Evolutionary conservation across 179 eudicot species (phyloP).

Genomic region (Camellia oleifera): DNA sequence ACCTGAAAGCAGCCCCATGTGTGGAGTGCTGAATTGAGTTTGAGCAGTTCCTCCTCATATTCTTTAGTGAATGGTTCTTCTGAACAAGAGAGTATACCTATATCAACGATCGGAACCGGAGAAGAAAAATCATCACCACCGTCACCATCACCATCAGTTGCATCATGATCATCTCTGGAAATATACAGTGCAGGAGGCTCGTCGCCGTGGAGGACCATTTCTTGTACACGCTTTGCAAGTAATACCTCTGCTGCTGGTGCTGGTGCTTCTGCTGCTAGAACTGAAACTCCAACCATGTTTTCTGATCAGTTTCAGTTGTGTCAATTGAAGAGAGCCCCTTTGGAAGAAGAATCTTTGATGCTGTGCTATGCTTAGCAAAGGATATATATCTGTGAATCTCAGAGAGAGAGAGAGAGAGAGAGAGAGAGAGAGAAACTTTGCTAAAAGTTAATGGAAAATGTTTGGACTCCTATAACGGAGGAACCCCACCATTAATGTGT

Average conservation of each 20-base stretch:
- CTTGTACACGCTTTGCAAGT: slow-evolving; percentile 40
- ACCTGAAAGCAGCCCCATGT: slow-evolving; percentile 70
- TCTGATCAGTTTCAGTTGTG: no score
- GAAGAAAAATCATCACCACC: slow-evolving; percentile 11
- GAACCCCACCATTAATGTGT: no score
- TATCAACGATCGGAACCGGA: slow-evolving; percentile 29
- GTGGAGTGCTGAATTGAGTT: slow-evolving; percentile 39
- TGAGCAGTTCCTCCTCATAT: slow-evolving; percentile 25
- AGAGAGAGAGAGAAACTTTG: no score
- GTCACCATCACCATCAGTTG: neutral
- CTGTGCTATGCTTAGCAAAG: no score
- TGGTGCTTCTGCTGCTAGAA: neutral
- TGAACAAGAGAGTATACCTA: slow-evolving; percentile 21
- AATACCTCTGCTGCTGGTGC: slow-evolving; percentile 20
- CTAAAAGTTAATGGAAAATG: no score
- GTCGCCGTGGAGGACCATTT: slow-evolving; percentile 33
- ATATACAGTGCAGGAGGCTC: slow-evolving; percentile 32
- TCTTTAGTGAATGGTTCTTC: neutral
- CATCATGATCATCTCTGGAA: slow-evolving; percentile 24
- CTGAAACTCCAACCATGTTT: slow-evolving; percentile 7
- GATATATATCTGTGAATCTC: no score
- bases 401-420: no score
- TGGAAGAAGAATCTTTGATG: no score
- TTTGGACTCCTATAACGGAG: no score
- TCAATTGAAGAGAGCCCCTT: no score